Base-by-base conservation (phyloP, 176 grass and related monocot genomes). In the Oryza coarctata region DNA sequence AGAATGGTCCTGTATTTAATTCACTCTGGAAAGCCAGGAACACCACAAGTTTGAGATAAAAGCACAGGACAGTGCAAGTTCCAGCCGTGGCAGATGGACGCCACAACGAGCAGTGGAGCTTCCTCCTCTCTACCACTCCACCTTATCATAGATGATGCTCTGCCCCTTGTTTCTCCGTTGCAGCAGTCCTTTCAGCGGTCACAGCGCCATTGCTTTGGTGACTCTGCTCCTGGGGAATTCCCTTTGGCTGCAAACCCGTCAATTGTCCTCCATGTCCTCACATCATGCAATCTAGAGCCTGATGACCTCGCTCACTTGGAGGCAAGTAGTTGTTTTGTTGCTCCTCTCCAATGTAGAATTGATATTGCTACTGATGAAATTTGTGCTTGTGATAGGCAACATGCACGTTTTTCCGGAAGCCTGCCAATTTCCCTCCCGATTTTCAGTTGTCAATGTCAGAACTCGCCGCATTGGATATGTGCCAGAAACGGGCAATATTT, bases 401-500 rank as follows among this genome's bases (percentile, higher is more conserved):
- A 69, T 97, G 94, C 81, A 73, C 79, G 20, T 94, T 97, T 70
- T 97, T 97, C 82, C 94, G 94, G 68, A 97, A 97, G 83, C 94
- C 94, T 74, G 91, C 89, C 71, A 92, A 94, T 82, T 97, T 94
- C 34, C 66, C 94, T 72, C 94, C 94, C 9, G 94, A 97, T 38
- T 88, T 90, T 49, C 76, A 86, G 52, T 85, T 94, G 39, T 92
- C 94, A 65, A 92, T 97, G 74, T 82, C 94, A 10, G 94, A 97
- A 73, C 87, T 97, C 15, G 91, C 94, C n/a, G 94, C 91, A 1
- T 89, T 97, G 60, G 94, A 94, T 52, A 94, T 97, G 91, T 97
- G 91, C 60, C 87, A 97, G 75, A 92, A 94, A 86, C 80, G 94
- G 76, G 91, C 89, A 31, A 87, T 97, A 29, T 97, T 97, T 88